phyloP scores from a whole-genome alignment of 495 filamentous ascomycete genomes.

The Darksidea phi region DNA sequence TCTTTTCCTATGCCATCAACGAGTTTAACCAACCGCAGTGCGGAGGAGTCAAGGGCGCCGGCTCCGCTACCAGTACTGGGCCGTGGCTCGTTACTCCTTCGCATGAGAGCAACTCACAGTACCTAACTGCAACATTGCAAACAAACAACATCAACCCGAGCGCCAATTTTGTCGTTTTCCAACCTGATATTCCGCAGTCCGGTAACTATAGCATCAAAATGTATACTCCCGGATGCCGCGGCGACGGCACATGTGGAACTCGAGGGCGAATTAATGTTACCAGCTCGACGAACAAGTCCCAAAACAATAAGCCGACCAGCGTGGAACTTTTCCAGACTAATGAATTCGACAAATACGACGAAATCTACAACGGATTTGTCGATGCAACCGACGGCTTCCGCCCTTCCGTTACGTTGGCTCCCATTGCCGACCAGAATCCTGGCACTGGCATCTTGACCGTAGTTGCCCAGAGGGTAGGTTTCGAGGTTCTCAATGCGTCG shows the following conservation, averaged over 20 bases:
- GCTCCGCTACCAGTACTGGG: slow-evolving; percentile 65
- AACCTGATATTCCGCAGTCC: slow-evolving; percentile 80
- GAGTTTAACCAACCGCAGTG: slow-evolving; percentile 88
- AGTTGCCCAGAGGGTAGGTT: slow-evolving; percentile 82
- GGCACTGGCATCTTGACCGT: slow-evolving; percentile 58
- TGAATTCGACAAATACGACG: slow-evolving; percentile 89
- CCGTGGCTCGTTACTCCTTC: slow-evolving; percentile 68
- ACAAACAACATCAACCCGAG: slow-evolving; percentile 48
- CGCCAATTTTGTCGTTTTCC: slow-evolving; percentile 63
- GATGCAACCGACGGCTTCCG: slow-evolving; percentile 75
- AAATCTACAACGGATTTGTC: slow-evolving; percentile 79
- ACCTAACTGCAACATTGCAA: slow-evolving; percentile 67
- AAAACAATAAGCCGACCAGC: slow-evolving; percentile 42
- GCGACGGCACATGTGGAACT: slow-evolving; percentile 70
- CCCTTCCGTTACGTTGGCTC: slow-evolving; percentile 75
- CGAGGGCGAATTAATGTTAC: slow-evolving; percentile 81
- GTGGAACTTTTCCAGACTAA: slow-evolving; percentile 79
- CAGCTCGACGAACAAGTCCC: slow-evolving; percentile 60
- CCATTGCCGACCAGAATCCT: slow-evolving; percentile 58
- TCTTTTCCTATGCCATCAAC: slow-evolving; percentile 78
- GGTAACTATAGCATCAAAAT: slow-evolving; percentile 86
- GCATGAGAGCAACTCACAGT: slow-evolving; percentile 64
- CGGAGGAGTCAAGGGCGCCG: slow-evolving; percentile 61
- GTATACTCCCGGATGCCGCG: slow-evolving; percentile 84
- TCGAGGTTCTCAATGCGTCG: slow-evolving; percentile 66